Evolutionary conservation across 179 eudicot species (phyloP).

Genomic region (Vitellaria paradoxa): DNA sequence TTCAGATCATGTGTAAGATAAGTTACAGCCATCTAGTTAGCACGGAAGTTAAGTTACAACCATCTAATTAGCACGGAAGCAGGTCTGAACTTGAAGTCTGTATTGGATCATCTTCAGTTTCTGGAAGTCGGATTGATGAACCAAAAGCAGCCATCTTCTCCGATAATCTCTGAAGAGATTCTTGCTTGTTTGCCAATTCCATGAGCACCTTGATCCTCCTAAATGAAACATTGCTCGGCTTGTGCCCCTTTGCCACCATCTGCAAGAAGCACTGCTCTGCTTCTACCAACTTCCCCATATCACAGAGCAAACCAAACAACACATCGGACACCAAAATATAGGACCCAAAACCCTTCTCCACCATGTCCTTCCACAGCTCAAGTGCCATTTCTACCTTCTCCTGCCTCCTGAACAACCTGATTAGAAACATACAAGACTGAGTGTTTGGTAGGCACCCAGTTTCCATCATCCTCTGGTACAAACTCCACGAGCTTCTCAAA

Average conservation of each 20-base stretch:
- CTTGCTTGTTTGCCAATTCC: slow-evolving; percentile 78
- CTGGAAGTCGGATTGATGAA: slow-evolving; percentile 24
- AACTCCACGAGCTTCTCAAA: slow-evolving; percentile 60
- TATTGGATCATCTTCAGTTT: slow-evolving; percentile 24
- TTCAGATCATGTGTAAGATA: not conserved
- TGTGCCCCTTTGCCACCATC: slow-evolving; percentile 84
- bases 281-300: slow-evolving; percentile 68
- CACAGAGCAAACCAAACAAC: slow-evolving; percentile 79
- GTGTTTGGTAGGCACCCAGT: slow-evolving; percentile 75
- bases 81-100: slow-evolving; percentile 7
- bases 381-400: slow-evolving; percentile 81
- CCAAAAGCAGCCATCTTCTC: slow-evolving; percentile 64
- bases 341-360: slow-evolving; percentile 82
- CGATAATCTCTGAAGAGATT: slow-evolving; percentile 37
- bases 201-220: slow-evolving; percentile 89
- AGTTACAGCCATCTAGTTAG: not conserved
- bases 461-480: slow-evolving; percentile 69
- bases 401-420: slow-evolving; percentile 65
- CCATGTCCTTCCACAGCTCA: slow-evolving; percentile 89
- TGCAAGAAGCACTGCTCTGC: slow-evolving; percentile 79
- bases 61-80: not conserved
- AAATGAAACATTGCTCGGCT: slow-evolving; percentile 71
- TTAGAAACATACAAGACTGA: slow-evolving; percentile 79
- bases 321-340: slow-evolving; percentile 72
- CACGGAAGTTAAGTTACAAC: not conserved